A percentile compares a stretch with the other conserved stretches of the same genome.
Conservation (phyloP, 306 rosid species). For the Glycine soja region DNA sequence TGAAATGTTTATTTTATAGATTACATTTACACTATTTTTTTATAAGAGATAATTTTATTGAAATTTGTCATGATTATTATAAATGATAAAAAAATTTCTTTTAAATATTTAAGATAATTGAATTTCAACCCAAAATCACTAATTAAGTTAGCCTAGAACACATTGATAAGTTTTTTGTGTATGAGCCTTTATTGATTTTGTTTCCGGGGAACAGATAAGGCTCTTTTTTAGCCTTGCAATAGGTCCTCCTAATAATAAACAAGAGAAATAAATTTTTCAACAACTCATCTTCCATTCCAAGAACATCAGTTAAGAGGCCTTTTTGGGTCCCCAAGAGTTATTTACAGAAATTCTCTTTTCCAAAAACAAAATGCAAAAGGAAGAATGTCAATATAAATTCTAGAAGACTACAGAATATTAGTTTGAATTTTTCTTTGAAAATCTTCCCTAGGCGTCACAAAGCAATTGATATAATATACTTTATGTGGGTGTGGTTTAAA, state of each 20-base stretch:
- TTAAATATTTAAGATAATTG: no score
- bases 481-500: not conserved
- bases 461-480: not conserved
- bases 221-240: not conserved
- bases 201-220: not conserved
- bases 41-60: no score
- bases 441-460: not conserved
- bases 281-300: slow-evolving; percentile 3
- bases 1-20: no score
- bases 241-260: not conserved
- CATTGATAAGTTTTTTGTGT: not conserved
- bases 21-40: no score
- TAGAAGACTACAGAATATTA: not conserved
- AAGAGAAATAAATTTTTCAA: not conserved
- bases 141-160: no score
- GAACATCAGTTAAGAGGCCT: not conserved
- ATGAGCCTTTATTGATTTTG: not conserved
- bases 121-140: not conserved
- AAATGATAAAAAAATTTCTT: no score
- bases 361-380: not conserved
- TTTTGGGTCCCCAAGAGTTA: not conserved
- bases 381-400: slow-evolving; percentile 2
- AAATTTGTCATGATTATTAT: no score
- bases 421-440: not conserved
- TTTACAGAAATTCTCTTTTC: not conserved